Evolutionary conservation across 2,329 filamentous ascomycete genomes (phyloP).

Genomic region (Colletotrichum somersetense): DNA sequence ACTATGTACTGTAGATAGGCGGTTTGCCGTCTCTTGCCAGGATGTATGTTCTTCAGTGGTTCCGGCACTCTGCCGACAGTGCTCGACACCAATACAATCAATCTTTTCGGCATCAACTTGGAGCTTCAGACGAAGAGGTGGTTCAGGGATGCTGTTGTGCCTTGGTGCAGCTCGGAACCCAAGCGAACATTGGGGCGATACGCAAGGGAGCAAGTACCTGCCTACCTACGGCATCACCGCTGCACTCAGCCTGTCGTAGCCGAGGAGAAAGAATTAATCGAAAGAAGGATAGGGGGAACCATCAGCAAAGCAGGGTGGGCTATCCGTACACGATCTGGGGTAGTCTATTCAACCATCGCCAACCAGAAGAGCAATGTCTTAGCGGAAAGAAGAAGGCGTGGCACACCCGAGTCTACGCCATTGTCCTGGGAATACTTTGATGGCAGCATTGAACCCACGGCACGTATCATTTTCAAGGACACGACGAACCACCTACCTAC

Average conservation of each 20-base stretch:
- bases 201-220: neutral
- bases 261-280: neutral
- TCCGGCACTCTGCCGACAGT: conserved; percentile 26
- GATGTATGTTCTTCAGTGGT: neutral
- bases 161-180: neutral
- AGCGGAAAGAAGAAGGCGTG: neutral
- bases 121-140: neutral
- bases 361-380: neutral
- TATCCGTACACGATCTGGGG: neutral
- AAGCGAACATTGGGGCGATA: neutral
- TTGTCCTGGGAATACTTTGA: neutral
- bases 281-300: neutral
- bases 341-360: neutral
- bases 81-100: neutral
- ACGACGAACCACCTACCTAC: neutral
- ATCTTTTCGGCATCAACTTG: conserved; percentile 1
- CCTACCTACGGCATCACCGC: neutral
- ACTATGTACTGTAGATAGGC: neutral
- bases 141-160: neutral
- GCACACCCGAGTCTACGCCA: neutral
- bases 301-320: neutral
- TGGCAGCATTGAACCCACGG: neutral
- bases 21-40: neutral
- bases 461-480: neutral
- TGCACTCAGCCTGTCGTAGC: neutral